phyloP scores from a whole-genome alignment of 106 monocot genomes.

The Ottelia alismoides region DNA sequence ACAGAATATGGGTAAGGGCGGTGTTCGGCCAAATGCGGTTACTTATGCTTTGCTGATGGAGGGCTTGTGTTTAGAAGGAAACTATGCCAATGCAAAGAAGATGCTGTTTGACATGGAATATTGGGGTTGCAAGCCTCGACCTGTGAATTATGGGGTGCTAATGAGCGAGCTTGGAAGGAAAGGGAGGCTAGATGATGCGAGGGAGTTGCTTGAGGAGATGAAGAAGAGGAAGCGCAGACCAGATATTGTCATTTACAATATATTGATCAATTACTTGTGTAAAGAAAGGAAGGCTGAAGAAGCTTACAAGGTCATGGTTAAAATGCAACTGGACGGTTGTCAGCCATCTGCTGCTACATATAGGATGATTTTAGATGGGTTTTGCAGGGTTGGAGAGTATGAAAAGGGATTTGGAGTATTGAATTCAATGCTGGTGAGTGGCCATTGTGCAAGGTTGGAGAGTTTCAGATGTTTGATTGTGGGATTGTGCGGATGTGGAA shows the following conservation, averaged over 20 bases:
- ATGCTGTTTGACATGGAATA: conserved; percentile 97
- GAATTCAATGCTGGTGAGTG: conserved; percentile 49
- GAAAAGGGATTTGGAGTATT: conserved; percentile 52
- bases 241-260: conserved; percentile 45
- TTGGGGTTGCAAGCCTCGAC: conserved; percentile 43
- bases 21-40: conserved; percentile 43
- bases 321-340: conserved; percentile 62
- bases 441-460: conserved; percentile 51
- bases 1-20: conserved; percentile 49
- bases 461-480: conserved; percentile 38
- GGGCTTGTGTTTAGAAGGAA: conserved; percentile 44
- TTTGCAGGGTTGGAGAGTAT: conserved; percentile 43
- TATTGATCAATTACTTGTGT: conserved; percentile 53
- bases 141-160: conserved; percentile 72
- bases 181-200: conserved; percentile 38
- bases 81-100: conserved; percentile 50
- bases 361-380: conserved; percentile 74
- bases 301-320: conserved; percentile 72
- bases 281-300: conserved; percentile 35
- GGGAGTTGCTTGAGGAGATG: conserved; percentile 56
- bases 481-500: conserved; percentile 42
- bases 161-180: conserved; percentile 52
- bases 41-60: conserved; percentile 83
- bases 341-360: conserved; percentile 50
- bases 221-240: conserved; percentile 42